Evolutionary conservation across 192 early-diverging fungal genomes (phyloP).

Genomic region (Coemansia biformis): DNA sequence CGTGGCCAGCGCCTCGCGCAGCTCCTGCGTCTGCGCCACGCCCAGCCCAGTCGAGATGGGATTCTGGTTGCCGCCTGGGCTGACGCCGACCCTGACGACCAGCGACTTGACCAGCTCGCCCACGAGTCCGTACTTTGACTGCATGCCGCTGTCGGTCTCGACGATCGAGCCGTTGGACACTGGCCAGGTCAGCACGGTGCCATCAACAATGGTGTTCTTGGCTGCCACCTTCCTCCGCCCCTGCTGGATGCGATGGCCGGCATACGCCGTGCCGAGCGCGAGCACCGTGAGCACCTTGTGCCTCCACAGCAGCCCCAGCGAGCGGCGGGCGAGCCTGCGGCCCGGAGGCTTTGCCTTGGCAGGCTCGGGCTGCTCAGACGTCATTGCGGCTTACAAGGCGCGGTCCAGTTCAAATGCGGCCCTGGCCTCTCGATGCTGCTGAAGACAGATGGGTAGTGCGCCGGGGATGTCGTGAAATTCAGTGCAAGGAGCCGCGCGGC

Average conservation of each 20-base stretch:
- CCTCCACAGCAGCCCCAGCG: constrained; percentile 7
- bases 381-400: no score
- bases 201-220: constrained; percentile 2
- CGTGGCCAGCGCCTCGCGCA: no score
- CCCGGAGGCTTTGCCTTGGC: background rate
- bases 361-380: background rate
- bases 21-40: constrained; percentile 42
- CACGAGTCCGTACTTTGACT: no score
- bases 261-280: constrained; percentile 8
- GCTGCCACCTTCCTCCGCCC: background rate
- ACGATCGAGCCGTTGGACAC: constrained; percentile 21
- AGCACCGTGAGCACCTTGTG: constrained; percentile 18
- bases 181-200: constrained; percentile 20
- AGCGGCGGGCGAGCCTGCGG: constrained; percentile 1
- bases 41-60: constrained; percentile 44
- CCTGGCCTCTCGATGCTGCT: no score
- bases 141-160: constrained; percentile 3
- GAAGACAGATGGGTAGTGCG: no score
- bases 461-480: no score
- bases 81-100: no score
- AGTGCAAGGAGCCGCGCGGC: no score
- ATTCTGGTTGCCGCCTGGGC: no score
- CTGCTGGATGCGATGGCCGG: background rate
- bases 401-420: no score
- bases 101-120: background rate